Evolutionary conservation across 2,329 filamentous ascomycete genomes (phyloP).

Genomic region (Penicillium aurantiogriseum): DNA sequence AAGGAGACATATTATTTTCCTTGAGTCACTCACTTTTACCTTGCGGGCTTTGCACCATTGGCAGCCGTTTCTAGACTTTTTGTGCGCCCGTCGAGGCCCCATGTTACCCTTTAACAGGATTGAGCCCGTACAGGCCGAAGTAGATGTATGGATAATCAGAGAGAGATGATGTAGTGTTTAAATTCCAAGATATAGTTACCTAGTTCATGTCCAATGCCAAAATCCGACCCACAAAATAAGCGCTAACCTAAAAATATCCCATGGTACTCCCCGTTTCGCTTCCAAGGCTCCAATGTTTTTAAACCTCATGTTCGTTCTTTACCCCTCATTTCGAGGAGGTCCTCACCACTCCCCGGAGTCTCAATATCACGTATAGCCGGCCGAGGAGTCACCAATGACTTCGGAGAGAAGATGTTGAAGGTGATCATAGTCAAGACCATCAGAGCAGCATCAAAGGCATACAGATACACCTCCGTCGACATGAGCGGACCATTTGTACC

Average conservation of each 20-base stretch:
- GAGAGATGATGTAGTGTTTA: not conserved
- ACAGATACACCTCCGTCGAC: slow-evolving; percentile 27
- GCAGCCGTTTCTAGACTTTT: slow-evolving; percentile 10
- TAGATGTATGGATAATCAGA: not conserved
- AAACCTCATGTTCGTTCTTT: no score
- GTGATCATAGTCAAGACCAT: slow-evolving; percentile 19
- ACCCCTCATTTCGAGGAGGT: not conserved
- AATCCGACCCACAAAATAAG: not conserved
- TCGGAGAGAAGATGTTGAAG: not conserved
- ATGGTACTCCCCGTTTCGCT: not conserved
- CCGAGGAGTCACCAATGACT: not conserved
- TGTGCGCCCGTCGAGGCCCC: slow-evolving; percentile 6
- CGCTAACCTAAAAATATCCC: not conserved
- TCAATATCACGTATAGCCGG: not conserved
- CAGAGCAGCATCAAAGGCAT: slow-evolving; percentile 29
- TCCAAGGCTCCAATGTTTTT: not conserved
- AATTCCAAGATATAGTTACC: no score
- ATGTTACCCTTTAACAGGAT: not conserved
- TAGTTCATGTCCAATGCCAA: not conserved
- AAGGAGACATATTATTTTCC: not conserved
- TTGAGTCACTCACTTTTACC: slow-evolving; percentile 5
- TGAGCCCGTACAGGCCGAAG: not conserved
- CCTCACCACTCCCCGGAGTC: not conserved
- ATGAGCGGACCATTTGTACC: slow-evolving; percentile 27
- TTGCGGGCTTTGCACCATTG: slow-evolving; percentile 7